phyloP scores from a whole-genome alignment of 225 moss, liverwort and hornwort genomes.

The Straminergon stramineum region DNA sequence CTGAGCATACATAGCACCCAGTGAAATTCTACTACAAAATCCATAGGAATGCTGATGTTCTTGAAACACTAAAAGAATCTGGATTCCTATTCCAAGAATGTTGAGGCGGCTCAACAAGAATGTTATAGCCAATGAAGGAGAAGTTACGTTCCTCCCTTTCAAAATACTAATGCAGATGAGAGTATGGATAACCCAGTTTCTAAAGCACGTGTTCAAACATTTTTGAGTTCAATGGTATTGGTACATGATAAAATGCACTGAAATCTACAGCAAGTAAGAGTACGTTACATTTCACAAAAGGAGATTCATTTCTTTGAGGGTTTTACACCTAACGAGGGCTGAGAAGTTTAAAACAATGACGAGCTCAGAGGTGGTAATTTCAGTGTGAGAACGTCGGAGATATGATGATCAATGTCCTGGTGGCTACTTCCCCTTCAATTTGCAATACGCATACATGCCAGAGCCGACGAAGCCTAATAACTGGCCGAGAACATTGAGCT shows the following conservation, averaged over 20 bases:
- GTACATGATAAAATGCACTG: conserved; percentile 1
- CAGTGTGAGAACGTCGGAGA: not conserved
- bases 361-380: not conserved
- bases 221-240: not conserved
- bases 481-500: conserved; percentile 96
- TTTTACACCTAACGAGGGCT: not conserved
- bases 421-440: conserved; percentile 74
- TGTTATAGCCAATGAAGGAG: not conserved
- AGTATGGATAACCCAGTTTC: not conserved
- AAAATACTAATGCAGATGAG: not conserved
- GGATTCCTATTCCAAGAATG: not conserved
- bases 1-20: not conserved
- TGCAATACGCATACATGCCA: conserved; percentile 92
- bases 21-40: not conserved
- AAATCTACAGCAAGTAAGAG: conserved; percentile 4
- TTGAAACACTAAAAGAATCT: not conserved
- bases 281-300: not conserved
- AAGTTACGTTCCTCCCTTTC: not conserved
- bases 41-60: not conserved
- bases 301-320: not conserved
- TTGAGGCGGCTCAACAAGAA: not conserved
- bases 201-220: not conserved
- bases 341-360: not conserved
- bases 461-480: conserved; percentile 91
- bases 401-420: not conserved